A percentile compares a stretch with the other conserved stretches of the same genome.
phyloP scores from a whole-genome alignment of 202 grass and related monocot genomes.

The Digitaria exilis region DNA sequence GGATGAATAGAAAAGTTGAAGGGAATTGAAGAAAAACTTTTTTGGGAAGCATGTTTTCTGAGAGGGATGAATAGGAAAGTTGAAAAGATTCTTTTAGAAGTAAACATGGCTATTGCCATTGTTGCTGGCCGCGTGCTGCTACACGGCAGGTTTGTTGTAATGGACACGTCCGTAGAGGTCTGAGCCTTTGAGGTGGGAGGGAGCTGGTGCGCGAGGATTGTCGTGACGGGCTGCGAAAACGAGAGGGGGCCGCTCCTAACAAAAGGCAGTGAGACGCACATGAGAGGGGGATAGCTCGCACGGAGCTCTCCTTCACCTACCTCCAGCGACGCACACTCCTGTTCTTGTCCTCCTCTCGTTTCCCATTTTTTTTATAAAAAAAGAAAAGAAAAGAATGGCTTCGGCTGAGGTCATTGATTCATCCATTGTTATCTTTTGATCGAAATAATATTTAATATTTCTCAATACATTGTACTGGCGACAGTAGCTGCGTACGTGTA shows the following conservation, averaged over 20 bases:
- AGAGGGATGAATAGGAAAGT: no score
- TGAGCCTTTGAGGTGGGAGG: no score
- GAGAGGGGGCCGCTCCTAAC: conserved; percentile 6
- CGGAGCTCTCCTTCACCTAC: conserved; percentile 6
- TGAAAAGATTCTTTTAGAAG: no score
- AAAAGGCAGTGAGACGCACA: background rate
- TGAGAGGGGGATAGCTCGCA: background rate
- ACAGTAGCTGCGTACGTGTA: background rate
- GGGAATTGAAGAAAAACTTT: no score
- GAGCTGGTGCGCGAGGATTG: background rate
- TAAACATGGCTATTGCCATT: no score
- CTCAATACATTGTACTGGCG: background rate
- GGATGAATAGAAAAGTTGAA: no score
- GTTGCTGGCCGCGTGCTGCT: no score
- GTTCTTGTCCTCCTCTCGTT: background rate
- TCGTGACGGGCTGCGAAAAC: background rate
- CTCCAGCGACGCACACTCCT: background rate
- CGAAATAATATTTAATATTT: background rate
- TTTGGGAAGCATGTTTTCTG: no score
- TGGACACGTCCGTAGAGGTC: no score
- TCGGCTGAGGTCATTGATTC: background rate
- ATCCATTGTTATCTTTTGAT: background rate
- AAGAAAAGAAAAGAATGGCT: no score
- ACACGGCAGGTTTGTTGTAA: no score
- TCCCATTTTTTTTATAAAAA: background rate